Conservation (phyloP, 2,329 filamentous ascomycete species). For the Fusarium dlaminii region DNA sequence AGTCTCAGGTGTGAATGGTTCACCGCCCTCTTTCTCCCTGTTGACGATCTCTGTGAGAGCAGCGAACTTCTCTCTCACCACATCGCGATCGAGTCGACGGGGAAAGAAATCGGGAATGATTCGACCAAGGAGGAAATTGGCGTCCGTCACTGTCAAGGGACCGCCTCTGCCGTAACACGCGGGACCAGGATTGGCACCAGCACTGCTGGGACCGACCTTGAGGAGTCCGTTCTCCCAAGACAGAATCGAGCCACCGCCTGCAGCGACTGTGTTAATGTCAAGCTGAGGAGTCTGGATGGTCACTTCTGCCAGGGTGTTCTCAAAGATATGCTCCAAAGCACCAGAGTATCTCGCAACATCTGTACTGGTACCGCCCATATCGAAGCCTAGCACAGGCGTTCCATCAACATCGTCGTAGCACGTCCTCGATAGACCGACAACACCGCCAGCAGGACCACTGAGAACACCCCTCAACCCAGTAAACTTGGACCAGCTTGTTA, state of each 20-base stretch:
- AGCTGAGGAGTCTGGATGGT: slow-evolving; percentile 77
- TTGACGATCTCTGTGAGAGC: slow-evolving; percentile 48
- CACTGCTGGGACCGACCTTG: slow-evolving; percentile 76
- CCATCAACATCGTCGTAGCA: slow-evolving; percentile 39
- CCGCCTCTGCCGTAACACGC: slow-evolving; percentile 77
- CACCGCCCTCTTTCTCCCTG: slow-evolving; percentile 30
- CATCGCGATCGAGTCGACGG: slow-evolving; percentile 51
- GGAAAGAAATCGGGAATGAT: slow-evolving; percentile 71
- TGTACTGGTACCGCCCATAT: slow-evolving; percentile 70
- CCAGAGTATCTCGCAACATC: slow-evolving; percentile 77
- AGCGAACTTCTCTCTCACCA: slow-evolving; percentile 53
- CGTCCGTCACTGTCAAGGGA: slow-evolving; percentile 77
- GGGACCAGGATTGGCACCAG: slow-evolving; percentile 76
- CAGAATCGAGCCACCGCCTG: slow-evolving; percentile 61
- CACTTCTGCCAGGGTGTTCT: slow-evolving; percentile 75
- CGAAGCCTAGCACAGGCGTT: slow-evolving; percentile 42
- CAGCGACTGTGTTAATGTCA: slow-evolving; percentile 77
- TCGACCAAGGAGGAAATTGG: slow-evolving; percentile 74
- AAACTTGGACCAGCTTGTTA: slow-evolving; percentile 43
- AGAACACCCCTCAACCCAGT: slow-evolving; percentile 41
- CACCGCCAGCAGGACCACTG: slow-evolving; percentile 43
- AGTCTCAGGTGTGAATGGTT: slow-evolving; percentile 33
- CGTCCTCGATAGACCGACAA: slow-evolving; percentile 40
- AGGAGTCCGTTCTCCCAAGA: slow-evolving; percentile 77
- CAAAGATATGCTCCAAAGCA: slow-evolving; percentile 76